Base-by-base conservation (phyloP, 2,329 filamentous ascomycete genomes). In the Venturia oleaginea region DNA sequence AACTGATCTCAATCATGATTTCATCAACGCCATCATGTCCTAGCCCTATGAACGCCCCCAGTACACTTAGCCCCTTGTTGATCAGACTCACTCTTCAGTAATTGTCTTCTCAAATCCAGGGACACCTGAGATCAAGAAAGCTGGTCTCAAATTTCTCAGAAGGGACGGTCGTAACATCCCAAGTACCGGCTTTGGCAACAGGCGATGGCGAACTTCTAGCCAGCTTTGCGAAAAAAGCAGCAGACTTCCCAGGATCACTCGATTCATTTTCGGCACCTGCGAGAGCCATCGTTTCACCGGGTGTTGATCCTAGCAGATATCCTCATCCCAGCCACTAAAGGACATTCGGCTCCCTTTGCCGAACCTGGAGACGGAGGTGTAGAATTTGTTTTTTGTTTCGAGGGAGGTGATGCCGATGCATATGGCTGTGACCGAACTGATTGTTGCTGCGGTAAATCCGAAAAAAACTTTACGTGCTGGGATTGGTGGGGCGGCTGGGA, bases 1-100 rank as follows among this genome's bases (percentile, higher is more conserved):
- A 1, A 54, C 54, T 62, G 15, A 62, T 62, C 61, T 62, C 61
- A 19, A 62, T 62, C 40, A 62, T 46, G n/a, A 62, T 62, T 27
- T 62, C 22, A 48, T 62, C 61, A 34, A 51, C 43, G 24, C 7
- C 15, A 46, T 46, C 38, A 37, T 54, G 54, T 4, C n/a, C 61
- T 22, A 62, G 7, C 22, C 61, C 61, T 22, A 62, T 22, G 15
- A 62, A 27, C 24, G n/a, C 61, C 4, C 61, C 61, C 24, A 62
- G 10, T 7, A 17, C 4, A 43, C 61, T 30, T n/a, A 61, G 34
- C 27, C 61, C 61, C 19, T 62, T 46, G 2, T 40, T 32, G 22
- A 62, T 38, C 5, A 61, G n/a, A 40, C 4, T 48, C 15, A 42
- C 61, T 48, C 61, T 42, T 54, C 61, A 24, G 61, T 62, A 19